Conservation (phyloP, 768 basidiomycete genomes). For the Amanita brunnescens region DNA sequence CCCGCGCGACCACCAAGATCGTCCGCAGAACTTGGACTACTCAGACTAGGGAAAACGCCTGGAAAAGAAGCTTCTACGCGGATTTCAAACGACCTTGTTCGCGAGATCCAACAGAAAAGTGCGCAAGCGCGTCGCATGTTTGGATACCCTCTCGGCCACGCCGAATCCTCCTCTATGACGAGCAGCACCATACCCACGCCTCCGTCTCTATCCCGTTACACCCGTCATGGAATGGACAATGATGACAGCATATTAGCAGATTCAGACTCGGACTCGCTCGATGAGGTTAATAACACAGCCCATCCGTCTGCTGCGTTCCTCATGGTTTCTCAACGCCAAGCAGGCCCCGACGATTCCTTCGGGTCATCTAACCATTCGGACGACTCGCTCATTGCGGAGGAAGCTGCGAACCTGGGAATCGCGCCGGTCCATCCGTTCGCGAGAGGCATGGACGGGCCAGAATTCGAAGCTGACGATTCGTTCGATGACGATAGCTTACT, state of each 20-base stretch:
- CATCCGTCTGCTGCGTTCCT: constrained; percentile 69
- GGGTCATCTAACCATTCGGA: constrained; percentile 47
- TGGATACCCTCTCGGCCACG: constrained; percentile 20
- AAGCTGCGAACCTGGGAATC: constrained; percentile 24
- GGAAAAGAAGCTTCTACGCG: constrained; percentile 61
- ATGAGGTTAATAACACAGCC: constrained; percentile 46
- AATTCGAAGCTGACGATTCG: constrained; percentile 48
- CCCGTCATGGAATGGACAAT: constrained; percentile 32
- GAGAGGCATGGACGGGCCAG: constrained; percentile 27
- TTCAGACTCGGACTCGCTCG: constrained; percentile 48
- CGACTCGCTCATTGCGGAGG: constrained; percentile 47
- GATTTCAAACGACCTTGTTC: constrained; percentile 58
- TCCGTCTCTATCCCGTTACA: constrained; percentile 65
- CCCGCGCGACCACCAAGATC: constrained; percentile 44
- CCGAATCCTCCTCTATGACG: constrained; percentile 62
- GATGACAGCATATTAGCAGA: constrained; percentile 37
- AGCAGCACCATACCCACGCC: constrained; percentile 51
- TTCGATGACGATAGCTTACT: constrained; percentile 36
- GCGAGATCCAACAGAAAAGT: constrained; percentile 37
- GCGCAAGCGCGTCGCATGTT: constrained; percentile 18
- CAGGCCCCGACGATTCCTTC: constrained; percentile 39
- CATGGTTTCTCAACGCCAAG: constrained; percentile 40
- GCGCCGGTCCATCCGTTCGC: constrained; percentile 58
- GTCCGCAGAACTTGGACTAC: constrained; percentile 36
- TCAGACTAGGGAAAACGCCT: constrained; percentile 54